Evolutionary conservation across 1,139 yeast genomes (phyloP).

Genomic region (Citeromyces siamensis): DNA sequence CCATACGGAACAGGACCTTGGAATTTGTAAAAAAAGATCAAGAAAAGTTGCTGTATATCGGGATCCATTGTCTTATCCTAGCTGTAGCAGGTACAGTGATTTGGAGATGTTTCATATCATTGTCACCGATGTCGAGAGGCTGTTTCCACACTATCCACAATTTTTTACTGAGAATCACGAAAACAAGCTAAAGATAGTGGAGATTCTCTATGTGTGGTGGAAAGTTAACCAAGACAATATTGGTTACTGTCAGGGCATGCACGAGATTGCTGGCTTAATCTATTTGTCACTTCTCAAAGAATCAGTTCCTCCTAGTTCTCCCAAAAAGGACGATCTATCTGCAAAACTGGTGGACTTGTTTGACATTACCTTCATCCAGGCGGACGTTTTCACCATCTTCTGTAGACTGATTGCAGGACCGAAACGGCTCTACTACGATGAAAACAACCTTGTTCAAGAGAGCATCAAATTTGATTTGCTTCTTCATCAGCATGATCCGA

Average conservation of each 20-base stretch:
- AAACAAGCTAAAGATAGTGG: slow-evolving; percentile 31
- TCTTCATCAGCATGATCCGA: slow-evolving; percentile 21
- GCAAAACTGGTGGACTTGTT: slow-evolving; percentile 26
- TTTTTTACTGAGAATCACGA: slow-evolving; percentile 25
- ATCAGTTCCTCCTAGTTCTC: slow-evolving; percentile 10
- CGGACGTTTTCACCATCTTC: slow-evolving; percentile 35
- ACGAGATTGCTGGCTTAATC: slow-evolving; percentile 52
- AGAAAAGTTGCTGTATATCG: slow-evolving; percentile 11
- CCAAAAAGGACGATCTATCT: slow-evolving; percentile 12
- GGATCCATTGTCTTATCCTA: slow-evolving; percentile 12
- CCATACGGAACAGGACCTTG: slow-evolving; percentile 7
- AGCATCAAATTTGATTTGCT: slow-evolving; percentile 36
- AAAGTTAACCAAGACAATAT: slow-evolving; percentile 30
- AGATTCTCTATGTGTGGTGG: slow-evolving; percentile 40
- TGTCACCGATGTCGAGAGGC: slow-evolving; percentile 49
- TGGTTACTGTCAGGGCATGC: slow-evolving; percentile 56
- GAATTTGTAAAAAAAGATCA: slow-evolving; percentile 7
- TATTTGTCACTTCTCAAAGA: slow-evolving; percentile 36
- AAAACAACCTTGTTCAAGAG: slow-evolving; percentile 23
- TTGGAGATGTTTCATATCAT: slow-evolving; percentile 29
- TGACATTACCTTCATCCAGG: slow-evolving; percentile 25
- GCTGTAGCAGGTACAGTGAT: slow-evolving; percentile 11
- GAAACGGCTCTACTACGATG: slow-evolving; percentile 29
- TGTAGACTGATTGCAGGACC: slow-evolving; percentile 28
- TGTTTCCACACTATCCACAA: slow-evolving; percentile 43